These are phyloP conservation scores for Leishmania major DNA, from an alignment of 208 protist species.

Conservation along the genomic window DNA sequence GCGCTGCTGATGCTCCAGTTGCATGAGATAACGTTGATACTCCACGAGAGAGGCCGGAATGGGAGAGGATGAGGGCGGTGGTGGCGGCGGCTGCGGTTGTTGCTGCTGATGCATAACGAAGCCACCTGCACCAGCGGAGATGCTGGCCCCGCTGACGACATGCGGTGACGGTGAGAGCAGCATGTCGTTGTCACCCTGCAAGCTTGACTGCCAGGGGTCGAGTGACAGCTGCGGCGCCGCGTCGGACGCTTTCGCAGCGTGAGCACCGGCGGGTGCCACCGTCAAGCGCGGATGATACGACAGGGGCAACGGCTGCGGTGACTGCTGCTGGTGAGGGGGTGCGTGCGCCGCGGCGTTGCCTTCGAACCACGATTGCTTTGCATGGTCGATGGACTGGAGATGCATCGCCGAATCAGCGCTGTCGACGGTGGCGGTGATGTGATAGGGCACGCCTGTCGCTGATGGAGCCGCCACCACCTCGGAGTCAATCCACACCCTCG, in stretches of 20 bases:
- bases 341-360: background rate
- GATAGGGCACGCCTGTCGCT: background rate
- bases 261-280: background rate
- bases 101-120: background rate
- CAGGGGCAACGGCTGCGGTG: background rate
- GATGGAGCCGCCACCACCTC: background rate
- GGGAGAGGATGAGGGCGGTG: constrained; percentile 29
- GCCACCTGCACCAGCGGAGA: background rate
- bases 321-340: constrained; percentile 8
- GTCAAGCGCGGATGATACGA: background rate
- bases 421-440: background rate
- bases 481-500: background rate
- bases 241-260: background rate
- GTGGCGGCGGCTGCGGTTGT: constrained; percentile 15
- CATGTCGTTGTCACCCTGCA: background rate
- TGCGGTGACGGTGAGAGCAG: background rate
- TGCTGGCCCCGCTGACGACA: background rate
- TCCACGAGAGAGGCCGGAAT: constrained; percentile 33
- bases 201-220: background rate
- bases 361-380: background rate
- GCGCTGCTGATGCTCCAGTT: constrained; percentile 44
- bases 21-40: constrained; percentile 34
- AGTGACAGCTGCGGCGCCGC: background rate
- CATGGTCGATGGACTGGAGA: constrained; percentile 10
- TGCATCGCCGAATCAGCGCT: background rate